These are phyloP conservation scores for Graphium sp. DNA, from an alignment of 2,329 filamentous ascomycete genomes.

Conservation along the genomic window DNA sequence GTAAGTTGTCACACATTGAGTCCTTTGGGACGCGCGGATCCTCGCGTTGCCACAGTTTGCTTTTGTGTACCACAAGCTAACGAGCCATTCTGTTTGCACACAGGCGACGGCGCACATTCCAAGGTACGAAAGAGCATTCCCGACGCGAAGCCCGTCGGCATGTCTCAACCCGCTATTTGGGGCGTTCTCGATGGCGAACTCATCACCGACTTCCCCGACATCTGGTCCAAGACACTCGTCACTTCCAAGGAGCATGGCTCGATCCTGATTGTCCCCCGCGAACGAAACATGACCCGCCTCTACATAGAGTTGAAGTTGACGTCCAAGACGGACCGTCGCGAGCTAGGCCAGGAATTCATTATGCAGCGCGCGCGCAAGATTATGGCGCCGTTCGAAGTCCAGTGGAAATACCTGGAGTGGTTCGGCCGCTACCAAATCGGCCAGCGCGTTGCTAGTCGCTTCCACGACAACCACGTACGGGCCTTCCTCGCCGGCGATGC, in stretches of 20 bases:
- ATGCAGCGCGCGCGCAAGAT: conserved; percentile 49
- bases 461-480: conserved; percentile 41
- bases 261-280: conserved; percentile 57
- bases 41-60: background rate
- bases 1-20: conserved; percentile 17
- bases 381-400: conserved; percentile 37
- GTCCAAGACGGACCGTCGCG: conserved; percentile 20
- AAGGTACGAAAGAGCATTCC: conserved; percentile 49
- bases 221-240: conserved; percentile 58
- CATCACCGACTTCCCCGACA: conserved; percentile 56
- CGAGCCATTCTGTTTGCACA: background rate
- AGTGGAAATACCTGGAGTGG: conserved; percentile 48
- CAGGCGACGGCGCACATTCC: conserved; percentile 54
- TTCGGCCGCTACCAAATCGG: conserved; percentile 58
- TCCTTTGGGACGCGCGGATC: too few species aligned
- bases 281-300: conserved; percentile 54
- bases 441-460: conserved; percentile 53
- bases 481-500: conserved; percentile 58
- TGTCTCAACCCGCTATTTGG: conserved; percentile 42
- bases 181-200: conserved; percentile 56
- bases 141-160: conserved; percentile 33
- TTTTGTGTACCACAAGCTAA: background rate
- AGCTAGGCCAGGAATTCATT: conserved; percentile 46
- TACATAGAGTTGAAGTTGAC: conserved; percentile 36
- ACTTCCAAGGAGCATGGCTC: conserved; percentile 51